Evolutionary conservation across 345 rosid species (phyloP).

Genomic region (Laguncularia racemosa): DNA sequence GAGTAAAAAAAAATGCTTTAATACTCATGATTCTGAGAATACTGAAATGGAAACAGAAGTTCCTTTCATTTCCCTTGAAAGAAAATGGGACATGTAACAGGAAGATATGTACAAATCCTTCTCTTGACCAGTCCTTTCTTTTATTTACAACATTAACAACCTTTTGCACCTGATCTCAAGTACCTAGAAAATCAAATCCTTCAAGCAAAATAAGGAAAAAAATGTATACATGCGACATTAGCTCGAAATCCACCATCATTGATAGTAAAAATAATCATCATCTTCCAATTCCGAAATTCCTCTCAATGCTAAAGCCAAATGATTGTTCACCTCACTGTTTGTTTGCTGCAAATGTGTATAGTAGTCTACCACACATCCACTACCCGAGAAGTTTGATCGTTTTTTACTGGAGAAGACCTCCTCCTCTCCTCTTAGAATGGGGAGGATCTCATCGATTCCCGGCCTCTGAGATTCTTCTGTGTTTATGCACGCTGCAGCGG

Average conservation of each 20-base stretch:
- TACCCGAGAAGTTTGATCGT: conserved; percentile 48
- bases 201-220: not conserved
- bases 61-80: not conserved
- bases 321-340: conserved; percentile 74
- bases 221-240: not conserved
- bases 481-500: conserved; percentile 64
- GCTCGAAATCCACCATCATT: conserved; percentile 21
- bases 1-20: no score
- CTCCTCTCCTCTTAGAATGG: conserved; percentile 56
- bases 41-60: no score
- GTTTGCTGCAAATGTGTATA: conserved; percentile 52
- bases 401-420: conserved; percentile 27
- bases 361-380: conserved; percentile 35
- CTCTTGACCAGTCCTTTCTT: no score
- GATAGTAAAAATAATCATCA: conserved; percentile 41
- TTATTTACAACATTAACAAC: no score
- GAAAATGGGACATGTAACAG: conserved; percentile 1
- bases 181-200: no score
- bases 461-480: conserved; percentile 76
- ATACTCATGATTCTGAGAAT: no score
- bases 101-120: no score
- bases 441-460: conserved; percentile 37
- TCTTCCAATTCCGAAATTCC: conserved; percentile 79
- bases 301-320: conserved; percentile 81
- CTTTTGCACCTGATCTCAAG: no score